Evolutionary conservation across 257 asterid genomes (phyloP).

Genomic region (Solanum medicagineum): DNA sequence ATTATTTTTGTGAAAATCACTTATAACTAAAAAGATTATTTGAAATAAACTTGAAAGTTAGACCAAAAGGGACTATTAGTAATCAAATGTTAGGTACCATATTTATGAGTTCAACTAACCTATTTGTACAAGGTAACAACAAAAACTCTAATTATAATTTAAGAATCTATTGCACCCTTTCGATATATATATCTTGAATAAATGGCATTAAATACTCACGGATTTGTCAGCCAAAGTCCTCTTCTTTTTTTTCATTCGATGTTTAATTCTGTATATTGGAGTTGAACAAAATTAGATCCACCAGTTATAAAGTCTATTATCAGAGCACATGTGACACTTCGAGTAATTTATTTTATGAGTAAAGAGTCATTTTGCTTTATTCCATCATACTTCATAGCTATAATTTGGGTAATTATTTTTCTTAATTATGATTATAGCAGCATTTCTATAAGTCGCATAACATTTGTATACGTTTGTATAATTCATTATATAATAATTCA

Average conservation of each 20-base stretch:
- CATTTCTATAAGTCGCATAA: too few species aligned
- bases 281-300: neutral
- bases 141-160: neutral
- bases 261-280: neutral
- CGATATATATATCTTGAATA: neutral
- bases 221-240: neutral
- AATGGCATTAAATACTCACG: neutral
- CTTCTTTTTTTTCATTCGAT: neutral
- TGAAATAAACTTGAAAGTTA: neutral
- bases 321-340: fast-evolving
- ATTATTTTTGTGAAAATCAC: neutral
- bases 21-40: neutral
- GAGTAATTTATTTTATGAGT: neutral
- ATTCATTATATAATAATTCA: too few species aligned
- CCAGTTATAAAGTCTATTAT: fast-evolving
- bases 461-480: too few species aligned
- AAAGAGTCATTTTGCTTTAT: too few species aligned
- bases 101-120: neutral
- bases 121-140: neutral
- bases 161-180: neutral
- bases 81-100: neutral
- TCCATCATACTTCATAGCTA: too few species aligned
- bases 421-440: too few species aligned
- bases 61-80: neutral
- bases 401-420: too few species aligned